These are phyloP conservation scores for Eimeria brunetti DNA, from an alignment of 169 alveolate species.

Conservation along the genomic window DNA sequence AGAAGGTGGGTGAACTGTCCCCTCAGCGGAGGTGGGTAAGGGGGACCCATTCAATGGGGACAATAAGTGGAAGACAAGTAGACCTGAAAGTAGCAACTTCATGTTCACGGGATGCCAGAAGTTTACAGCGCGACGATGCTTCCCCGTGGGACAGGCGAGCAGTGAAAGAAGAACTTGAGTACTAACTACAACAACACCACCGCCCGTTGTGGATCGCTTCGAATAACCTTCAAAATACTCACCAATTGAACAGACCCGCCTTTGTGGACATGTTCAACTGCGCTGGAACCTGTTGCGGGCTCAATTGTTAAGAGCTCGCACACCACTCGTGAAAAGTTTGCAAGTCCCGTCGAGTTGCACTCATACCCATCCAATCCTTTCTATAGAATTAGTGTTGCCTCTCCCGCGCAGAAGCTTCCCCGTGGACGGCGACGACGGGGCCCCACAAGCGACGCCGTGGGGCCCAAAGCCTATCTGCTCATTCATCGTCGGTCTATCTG, in stretches of 20 bases:
- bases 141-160: background rate
- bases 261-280: background rate
- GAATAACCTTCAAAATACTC: background rate
- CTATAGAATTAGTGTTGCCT: background rate
- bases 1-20: background rate
- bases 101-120: background rate
- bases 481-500: background rate
- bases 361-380: background rate
- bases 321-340: background rate
- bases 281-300: constrained; percentile 46
- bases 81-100: constrained; percentile 6
- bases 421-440: background rate
- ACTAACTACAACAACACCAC: background rate
- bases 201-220: background rate
- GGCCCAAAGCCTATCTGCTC: constrained; percentile 41
- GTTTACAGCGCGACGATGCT: background rate
- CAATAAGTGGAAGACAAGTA: background rate
- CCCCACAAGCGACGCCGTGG: constrained; percentile 14
- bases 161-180: background rate
- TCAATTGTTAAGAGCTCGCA: background rate
- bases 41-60: background rate
- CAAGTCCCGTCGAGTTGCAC: background rate
- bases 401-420: background rate
- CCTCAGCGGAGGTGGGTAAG: background rate
- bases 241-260: background rate